Evolutionary conservation across 257 asterid genomes (phyloP).

Genomic region (Solanum lycopersicoides): DNA sequence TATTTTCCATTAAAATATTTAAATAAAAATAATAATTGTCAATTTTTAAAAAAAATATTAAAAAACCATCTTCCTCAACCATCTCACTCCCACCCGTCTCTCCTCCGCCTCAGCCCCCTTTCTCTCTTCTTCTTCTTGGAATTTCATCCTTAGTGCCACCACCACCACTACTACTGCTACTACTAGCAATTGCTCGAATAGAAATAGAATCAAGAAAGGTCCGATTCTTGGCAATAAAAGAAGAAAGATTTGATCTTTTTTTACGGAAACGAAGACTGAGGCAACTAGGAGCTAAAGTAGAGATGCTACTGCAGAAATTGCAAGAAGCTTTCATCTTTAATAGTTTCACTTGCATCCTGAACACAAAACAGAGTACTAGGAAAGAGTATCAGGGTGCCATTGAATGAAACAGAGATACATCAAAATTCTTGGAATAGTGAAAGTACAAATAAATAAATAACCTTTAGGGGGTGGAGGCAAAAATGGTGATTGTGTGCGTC

Average conservation of each 20-base stretch:
- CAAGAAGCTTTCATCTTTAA: background rate
- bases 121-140: no score
- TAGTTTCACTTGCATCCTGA: background rate
- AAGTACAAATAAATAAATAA: background rate
- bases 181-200: background rate
- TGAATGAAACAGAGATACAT: background rate
- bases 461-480: background rate
- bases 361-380: background rate
- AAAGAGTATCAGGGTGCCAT: background rate
- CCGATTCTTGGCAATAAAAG: background rate
- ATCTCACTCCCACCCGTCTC: no score
- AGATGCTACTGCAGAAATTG: background rate
- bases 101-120: no score
- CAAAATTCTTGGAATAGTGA: background rate
- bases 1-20: no score
- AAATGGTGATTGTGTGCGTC: no score
- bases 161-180: background rate
- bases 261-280: background rate
- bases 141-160: slow-evolving; percentile 2
- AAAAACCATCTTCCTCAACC: no score
- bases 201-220: background rate
- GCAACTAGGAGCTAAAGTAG: background rate
- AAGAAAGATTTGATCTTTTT: background rate
- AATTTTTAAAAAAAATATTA: no score
- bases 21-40: no score